A percentile compares a stretch with the other conserved stretches of the same genome.
These are phyloP conservation scores for Podospora didyma DNA, from an alignment of 495 filamentous ascomycete genomes.

Conservation along the genomic window DNA sequence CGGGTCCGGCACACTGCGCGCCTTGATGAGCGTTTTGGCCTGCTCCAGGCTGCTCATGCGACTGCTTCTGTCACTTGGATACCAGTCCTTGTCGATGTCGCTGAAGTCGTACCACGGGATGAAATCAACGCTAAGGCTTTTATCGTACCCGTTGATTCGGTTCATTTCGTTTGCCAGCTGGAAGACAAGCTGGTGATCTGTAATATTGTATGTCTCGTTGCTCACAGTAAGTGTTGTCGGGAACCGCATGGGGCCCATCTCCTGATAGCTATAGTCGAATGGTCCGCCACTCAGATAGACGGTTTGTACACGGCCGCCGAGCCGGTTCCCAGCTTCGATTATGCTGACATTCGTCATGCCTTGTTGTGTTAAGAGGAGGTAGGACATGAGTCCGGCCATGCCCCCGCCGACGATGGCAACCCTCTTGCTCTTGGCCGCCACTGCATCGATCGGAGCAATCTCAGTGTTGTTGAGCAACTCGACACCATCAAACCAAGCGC, in stretches of 20 bases:
- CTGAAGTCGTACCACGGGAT: slow-evolving; percentile 58
- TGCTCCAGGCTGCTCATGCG: slow-evolving; percentile 41
- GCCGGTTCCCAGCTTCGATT: slow-evolving; percentile 35
- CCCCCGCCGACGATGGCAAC: slow-evolving; percentile 65
- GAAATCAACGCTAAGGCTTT: slow-evolving; percentile 57
- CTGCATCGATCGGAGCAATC: slow-evolving; percentile 46
- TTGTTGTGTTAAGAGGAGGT: slow-evolving; percentile 34
- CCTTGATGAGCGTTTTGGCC: slow-evolving; percentile 30
- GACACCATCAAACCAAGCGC: slow-evolving; percentile 71
- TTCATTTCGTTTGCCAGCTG: slow-evolving; percentile 59
- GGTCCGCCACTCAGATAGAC: slow-evolving; percentile 57
- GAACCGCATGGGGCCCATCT: slow-evolving; percentile 73
- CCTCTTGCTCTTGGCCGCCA: slow-evolving; percentile 50
- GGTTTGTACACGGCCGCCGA: slow-evolving; percentile 56
- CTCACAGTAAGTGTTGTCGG: slow-evolving; percentile 45
- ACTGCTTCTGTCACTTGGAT: slow-evolving; percentile 46
- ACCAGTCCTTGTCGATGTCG: slow-evolving; percentile 43
- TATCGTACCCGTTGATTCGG: slow-evolving; percentile 46
- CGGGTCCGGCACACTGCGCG: slow-evolving; percentile 33
- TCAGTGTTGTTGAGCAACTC: slow-evolving; percentile 54
- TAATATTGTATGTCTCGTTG: slow-evolving; percentile 53
- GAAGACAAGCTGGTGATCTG: slow-evolving; percentile 60
- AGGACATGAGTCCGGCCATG: slow-evolving; percentile 64
- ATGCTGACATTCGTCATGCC: slow-evolving; percentile 38
- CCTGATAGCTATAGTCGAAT: slow-evolving; percentile 65